phyloP scores from a whole-genome alignment of 768 basidiomycete genomes.

The Lactarius psammicola region DNA sequence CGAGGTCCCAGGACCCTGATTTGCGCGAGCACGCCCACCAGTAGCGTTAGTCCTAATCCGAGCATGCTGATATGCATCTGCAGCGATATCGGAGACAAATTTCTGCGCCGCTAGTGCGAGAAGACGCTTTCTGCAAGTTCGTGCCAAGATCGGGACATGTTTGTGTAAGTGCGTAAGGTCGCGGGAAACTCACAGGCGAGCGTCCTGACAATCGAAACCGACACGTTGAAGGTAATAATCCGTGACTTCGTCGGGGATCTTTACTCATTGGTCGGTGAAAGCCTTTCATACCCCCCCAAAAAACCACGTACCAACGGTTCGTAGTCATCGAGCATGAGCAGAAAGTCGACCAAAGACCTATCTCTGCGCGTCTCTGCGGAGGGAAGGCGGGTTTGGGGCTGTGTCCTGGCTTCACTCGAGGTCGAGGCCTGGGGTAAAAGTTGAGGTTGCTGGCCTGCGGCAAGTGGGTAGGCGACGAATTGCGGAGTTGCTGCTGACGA shows the following conservation, averaged over 20 bases:
- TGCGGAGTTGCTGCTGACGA: slow-evolving; percentile 24
- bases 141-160: slow-evolving; percentile 13
- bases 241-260: slow-evolving; percentile 98
- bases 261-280: not conserved
- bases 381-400: slow-evolving; percentile 59
- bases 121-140: slow-evolving; percentile 73
- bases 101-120: slow-evolving; percentile 96
- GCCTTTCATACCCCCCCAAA: not conserved
- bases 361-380: slow-evolving; percentile 86
- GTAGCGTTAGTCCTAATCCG: slow-evolving; percentile 89
- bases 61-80: slow-evolving; percentile 97
- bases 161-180: not conserved
- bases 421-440: slow-evolving; percentile 27
- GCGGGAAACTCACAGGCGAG: slow-evolving; percentile 66
- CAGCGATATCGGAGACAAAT: slow-evolving; percentile 94
- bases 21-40: slow-evolving; percentile 65
- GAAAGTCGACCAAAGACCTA: slow-evolving; percentile 86
- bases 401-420: slow-evolving; percentile 28
- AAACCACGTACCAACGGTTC: slow-evolving; percentile 77
- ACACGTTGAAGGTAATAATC: slow-evolving; percentile 96
- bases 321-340: slow-evolving; percentile 95
- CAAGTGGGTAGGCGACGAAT: slow-evolving; percentile 29
- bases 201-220: slow-evolving; percentile 94
- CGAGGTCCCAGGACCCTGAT: slow-evolving; percentile 58
- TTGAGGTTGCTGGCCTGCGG: slow-evolving; percentile 28